phyloP scores from a whole-genome alignment of 768 basidiomycete species.

The Suillus subluteus region DNA sequence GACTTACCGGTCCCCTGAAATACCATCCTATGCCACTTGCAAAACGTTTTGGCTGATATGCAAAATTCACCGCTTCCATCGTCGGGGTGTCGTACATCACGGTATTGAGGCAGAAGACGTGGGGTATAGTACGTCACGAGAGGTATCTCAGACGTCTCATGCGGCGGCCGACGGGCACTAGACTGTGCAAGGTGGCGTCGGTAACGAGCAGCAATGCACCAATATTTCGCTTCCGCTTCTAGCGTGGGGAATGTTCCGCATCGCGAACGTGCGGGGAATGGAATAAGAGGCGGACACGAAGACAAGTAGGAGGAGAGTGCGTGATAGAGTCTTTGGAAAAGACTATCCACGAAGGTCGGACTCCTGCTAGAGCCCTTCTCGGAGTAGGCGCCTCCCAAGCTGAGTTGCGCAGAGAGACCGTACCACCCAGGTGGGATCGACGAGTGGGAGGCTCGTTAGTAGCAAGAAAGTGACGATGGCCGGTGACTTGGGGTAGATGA shows the following conservation, averaged over 20 bases:
- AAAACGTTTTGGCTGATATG: slow-evolving; percentile 40
- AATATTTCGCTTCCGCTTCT: slow-evolving; percentile 34
- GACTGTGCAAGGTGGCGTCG: slow-evolving; percentile 25
- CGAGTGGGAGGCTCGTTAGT: slow-evolving; percentile 16
- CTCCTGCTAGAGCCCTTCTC: slow-evolving; percentile 6
- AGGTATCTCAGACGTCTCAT: slow-evolving; percentile 17
- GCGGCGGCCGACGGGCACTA: slow-evolving; percentile 11
- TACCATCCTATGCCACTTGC: slow-evolving; percentile 53
- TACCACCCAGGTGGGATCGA: slow-evolving; percentile 12
- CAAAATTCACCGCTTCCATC: slow-evolving; percentile 22
- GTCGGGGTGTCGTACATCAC: slow-evolving; percentile 21
- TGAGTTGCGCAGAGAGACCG: slow-evolving; percentile 14
- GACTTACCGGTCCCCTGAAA: slow-evolving; percentile 44
- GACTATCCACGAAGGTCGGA: neutral
- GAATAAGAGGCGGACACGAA: slow-evolving; percentile 19
- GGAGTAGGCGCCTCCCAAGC: slow-evolving; percentile 9
- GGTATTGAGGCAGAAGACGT: slow-evolving; percentile 43
- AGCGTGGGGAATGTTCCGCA: slow-evolving; percentile 26
- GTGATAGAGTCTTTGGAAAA: slow-evolving; percentile 19
- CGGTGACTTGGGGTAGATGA: neutral
- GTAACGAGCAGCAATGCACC: slow-evolving; percentile 32
- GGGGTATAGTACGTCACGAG: slow-evolving; percentile 39
- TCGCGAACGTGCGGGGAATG: slow-evolving; percentile 16
- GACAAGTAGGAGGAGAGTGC: slow-evolving; percentile 21
- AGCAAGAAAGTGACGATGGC: slow-evolving; percentile 17